phyloP scores from a whole-genome alignment of 306 rosid species.

The Trichosanthes truncata region DNA sequence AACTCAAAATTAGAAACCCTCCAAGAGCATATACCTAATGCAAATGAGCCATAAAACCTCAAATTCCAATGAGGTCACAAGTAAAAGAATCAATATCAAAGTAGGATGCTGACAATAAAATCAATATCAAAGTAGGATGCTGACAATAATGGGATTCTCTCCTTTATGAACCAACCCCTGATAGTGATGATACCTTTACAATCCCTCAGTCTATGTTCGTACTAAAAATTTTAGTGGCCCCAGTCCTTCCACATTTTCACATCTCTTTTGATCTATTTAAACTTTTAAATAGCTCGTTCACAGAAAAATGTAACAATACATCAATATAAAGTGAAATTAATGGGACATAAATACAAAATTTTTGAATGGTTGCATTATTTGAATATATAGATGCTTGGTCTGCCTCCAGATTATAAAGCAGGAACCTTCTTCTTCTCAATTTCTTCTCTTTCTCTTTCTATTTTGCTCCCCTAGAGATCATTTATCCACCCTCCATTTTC shows the following conservation, averaged over 20 bases:
- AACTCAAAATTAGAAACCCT: conserved; percentile 45
- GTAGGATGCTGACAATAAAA: neutral
- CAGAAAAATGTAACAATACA: neutral
- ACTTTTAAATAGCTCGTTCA: neutral
- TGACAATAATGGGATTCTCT: neutral
- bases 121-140: neutral
- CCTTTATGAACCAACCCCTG: neutral
- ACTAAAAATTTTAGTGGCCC: neutral
- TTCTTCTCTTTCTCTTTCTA: neutral
- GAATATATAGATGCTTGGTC: neutral
- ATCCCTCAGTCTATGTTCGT: neutral
- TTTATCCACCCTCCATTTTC: neutral
- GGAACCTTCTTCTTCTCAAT: neutral
- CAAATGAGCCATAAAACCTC: neutral
- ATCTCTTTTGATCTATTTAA: neutral
- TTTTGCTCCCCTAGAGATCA: neutral
- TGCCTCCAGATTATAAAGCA: neutral
- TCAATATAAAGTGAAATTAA: neutral
- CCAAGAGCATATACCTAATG: conserved; percentile 70
- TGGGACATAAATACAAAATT: neutral
- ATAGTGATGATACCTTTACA: neutral
- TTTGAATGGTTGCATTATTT: neutral
- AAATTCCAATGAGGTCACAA: neutral
- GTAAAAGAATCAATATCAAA: neutral
- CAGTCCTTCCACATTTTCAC: neutral